Evolutionary conservation across 1,139 yeast species (phyloP).

Genomic region (Suhomyces bolitotheri): DNA sequence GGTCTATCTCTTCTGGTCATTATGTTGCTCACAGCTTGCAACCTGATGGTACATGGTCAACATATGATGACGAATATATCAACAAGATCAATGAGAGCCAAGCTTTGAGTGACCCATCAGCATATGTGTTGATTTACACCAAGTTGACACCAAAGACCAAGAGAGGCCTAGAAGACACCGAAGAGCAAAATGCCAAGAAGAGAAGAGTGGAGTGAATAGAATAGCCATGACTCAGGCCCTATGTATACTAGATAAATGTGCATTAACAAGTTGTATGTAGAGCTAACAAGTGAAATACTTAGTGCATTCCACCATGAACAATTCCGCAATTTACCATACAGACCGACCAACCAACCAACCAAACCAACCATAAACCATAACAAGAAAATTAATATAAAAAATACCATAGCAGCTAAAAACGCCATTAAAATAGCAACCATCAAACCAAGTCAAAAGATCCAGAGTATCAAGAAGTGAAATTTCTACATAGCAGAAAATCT

Average conservation of each 20-base stretch:
- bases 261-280: conserved; percentile 2
- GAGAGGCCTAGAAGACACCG: conserved; percentile 9
- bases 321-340: conserved; percentile 3
- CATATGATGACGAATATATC: conserved; percentile 90
- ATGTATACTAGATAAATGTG: conserved; percentile 10
- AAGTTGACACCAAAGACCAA: conserved; percentile 56
- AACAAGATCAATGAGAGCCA: conserved; percentile 69
- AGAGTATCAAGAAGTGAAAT: conserved; percentile 4
- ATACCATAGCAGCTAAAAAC: background rate
- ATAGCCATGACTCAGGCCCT: background rate
- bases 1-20: conserved; percentile 91
- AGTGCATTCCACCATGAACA: conserved; percentile 7
- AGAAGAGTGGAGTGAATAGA: conserved; percentile 13
- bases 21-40: conserved; percentile 88
- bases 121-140: conserved; percentile 84
- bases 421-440: background rate
- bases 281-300: background rate
- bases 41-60: conserved; percentile 89
- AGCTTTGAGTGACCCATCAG: conserved; percentile 81
- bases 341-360: conserved; percentile 8
- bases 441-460: background rate
- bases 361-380: conserved; percentile 2
- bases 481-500: conserved; percentile 3
- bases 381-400: background rate
- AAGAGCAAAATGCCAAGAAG: conserved; percentile 12